Evolutionary conservation across 116 monocot genomes (phyloP), one percentile per base, ranked within the genome.

Genomic region (Cymodocea nodosa): DNA sequence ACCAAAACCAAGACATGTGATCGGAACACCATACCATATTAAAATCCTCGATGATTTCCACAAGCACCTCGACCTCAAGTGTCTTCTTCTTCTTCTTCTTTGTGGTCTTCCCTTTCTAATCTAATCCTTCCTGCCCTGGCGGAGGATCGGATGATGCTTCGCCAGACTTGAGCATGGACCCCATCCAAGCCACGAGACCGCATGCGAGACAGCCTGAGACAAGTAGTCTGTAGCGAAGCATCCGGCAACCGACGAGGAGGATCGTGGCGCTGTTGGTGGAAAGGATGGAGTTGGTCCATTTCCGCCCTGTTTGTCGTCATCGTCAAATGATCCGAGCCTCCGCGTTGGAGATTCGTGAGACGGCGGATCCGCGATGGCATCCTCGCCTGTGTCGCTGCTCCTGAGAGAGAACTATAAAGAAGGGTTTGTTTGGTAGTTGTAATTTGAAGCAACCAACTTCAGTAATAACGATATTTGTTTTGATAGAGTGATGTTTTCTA

Each of bases 21-120:
- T n/a, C n/a, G n/a, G n/a, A n/a, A n/a, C n/a, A n/a, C 65, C 91
- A 62, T 30, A 90, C 95, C 90, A 95, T 95, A 64, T 95, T 95
- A 68, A 95, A 95, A 59, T 95, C 90, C 14, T 90, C 81, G 13
- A 87, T 68, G 15, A 95, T 87, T 50, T 87, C 85, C 6, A 85
- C 95, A 23, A 95, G 87, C 66, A 44, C 81, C 63, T 95, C 95
- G 56, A 95, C 79, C 75, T 85, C 85, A 16, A 81, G 69, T 13
- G 71, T 75, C 23, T 18, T 15, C 4, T 15, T 77, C 17, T 48
- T 59, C 50, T 50, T 65, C 34, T 68, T 56, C 20, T 56, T 70
- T 52, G 60, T 57, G 1, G 51, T 60, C 6, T 50, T 59, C 44
- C 1, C 19, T 8, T 64, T 34, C 56, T 19, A 15, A 18, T 48